phyloP scores from a whole-genome alignment of 140 eudicot genomes.

The Senecio squalidus region DNA sequence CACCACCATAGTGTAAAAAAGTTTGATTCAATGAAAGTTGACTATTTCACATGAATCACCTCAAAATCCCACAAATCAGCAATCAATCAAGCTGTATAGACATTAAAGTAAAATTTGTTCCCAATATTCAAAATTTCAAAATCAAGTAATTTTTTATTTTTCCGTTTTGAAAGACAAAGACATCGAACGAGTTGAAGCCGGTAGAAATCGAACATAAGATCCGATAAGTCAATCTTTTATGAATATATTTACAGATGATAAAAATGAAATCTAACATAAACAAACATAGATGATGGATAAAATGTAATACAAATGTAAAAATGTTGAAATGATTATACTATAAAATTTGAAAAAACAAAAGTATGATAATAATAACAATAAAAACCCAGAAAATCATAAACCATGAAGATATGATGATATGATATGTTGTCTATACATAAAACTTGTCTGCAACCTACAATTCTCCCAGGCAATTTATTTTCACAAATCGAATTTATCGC shows the following conservation, averaged over 20 bases:
- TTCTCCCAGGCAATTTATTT: constrained; percentile 55
- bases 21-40: constrained; percentile 17
- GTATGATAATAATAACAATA: constrained; percentile 28
- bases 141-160: neutral
- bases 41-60: constrained; percentile 21
- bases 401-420: constrained; percentile 24
- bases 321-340: constrained; percentile 46
- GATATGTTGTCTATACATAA: constrained; percentile 54
- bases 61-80: constrained; percentile 21
- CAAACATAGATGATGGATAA: neutral
- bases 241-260: neutral
- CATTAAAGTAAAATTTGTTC: constrained; percentile 3
- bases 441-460: constrained; percentile 59
- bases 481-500: constrained; percentile 47
- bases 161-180: no score
- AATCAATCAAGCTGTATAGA: constrained; percentile 5
- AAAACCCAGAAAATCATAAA: constrained; percentile 28
- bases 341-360: constrained; percentile 30
- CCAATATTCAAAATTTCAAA: constrained; percentile 11
- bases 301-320: constrained; percentile 34
- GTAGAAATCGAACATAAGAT: neutral
- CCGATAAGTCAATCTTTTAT: constrained; percentile 4
- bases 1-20: neutral
- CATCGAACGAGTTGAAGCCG: no score
- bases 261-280: neutral